These are phyloP conservation scores for Solidago caesia DNA, from an alignment of 129 eudicot genomes.

Conservation along the genomic window DNA sequence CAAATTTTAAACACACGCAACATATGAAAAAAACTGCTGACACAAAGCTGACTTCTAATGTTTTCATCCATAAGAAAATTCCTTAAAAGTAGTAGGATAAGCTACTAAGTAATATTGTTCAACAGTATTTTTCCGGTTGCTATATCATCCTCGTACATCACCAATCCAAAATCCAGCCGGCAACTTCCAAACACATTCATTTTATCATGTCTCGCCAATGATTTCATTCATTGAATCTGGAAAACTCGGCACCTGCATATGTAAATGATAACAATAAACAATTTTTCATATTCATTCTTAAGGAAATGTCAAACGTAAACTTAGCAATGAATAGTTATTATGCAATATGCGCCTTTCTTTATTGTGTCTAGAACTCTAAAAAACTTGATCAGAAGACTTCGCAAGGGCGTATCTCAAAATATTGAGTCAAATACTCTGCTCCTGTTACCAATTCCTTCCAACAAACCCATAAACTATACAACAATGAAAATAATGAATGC, in stretches of 20 bases:
- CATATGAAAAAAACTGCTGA: not conserved
- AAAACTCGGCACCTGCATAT: conserved; percentile 68
- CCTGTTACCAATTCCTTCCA: no score
- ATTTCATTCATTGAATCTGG: conserved; percentile 51
- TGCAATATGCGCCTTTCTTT: no score
- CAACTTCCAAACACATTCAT: conserved; percentile 35
- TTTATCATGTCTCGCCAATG: conserved; percentile 38
- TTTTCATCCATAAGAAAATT: conserved; percentile 19
- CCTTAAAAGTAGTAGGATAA: conserved; percentile 20
- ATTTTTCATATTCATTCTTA: not conserved
- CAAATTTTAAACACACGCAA: not conserved
- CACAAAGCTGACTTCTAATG: conserved; percentile 17
- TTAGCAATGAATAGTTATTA: not conserved
- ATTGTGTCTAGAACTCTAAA: no score
- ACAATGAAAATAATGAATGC: not conserved
- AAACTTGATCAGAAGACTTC: no score
- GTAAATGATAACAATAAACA: not conserved
- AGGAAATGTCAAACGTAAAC: not conserved
- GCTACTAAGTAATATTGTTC: conserved; percentile 27
- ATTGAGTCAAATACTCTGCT: no score
- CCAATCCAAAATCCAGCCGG: conserved; percentile 34
- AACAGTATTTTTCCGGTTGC: conserved; percentile 22
- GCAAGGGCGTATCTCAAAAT: no score
- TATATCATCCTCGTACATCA: conserved; percentile 22
- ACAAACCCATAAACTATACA: not conserved